These are phyloP conservation scores for Peniophora sp. DNA, from an alignment of 1,284 basidiomycete genomes.

Conservation along the genomic window DNA sequence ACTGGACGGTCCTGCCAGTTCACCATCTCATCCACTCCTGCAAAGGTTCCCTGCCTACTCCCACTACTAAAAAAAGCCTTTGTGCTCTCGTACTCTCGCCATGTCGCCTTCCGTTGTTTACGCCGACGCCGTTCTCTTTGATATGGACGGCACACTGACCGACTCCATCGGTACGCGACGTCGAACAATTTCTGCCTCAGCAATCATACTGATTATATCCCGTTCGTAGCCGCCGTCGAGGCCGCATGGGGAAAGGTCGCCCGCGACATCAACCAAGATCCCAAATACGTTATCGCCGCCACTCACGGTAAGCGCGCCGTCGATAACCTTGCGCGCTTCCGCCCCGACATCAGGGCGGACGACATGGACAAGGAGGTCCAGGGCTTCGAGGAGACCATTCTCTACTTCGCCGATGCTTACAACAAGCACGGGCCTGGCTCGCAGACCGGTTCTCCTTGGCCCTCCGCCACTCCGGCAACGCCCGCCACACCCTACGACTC, in stretches of 20 bases:
- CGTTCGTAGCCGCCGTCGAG: constrained; percentile 72
- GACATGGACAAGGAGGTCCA: constrained; percentile 66
- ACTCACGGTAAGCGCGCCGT: constrained; percentile 69
- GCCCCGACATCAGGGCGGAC: constrained; percentile 36
- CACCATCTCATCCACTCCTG: no score
- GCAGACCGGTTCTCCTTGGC: constrained; percentile 17
- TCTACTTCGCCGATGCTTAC: constrained; percentile 68
- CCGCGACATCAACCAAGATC: constrained; percentile 59
- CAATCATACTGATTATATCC: constrained; percentile 64
- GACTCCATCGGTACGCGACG: neutral
- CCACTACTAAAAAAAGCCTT: no score
- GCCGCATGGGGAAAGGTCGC: constrained; percentile 76
- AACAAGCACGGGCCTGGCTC: constrained; percentile 34
- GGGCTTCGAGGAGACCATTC: constrained; percentile 62
- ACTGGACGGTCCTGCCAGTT: no score
- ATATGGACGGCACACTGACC: constrained; percentile 46
- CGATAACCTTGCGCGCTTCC: constrained; percentile 37
- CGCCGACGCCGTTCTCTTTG: constrained; percentile 63
- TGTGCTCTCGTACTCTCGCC: no score
- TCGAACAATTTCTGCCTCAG: constrained; percentile 6
- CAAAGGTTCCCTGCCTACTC: no score
- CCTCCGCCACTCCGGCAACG: constrained; percentile 14
- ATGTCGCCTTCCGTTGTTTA: constrained; percentile 18
- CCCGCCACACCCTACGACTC: constrained; percentile 25
- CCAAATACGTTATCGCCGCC: constrained; percentile 56